Evolutionary conservation across 2,329 filamentous ascomycete genomes (phyloP).

Genomic region (Colletotrichum aenigma): DNA sequence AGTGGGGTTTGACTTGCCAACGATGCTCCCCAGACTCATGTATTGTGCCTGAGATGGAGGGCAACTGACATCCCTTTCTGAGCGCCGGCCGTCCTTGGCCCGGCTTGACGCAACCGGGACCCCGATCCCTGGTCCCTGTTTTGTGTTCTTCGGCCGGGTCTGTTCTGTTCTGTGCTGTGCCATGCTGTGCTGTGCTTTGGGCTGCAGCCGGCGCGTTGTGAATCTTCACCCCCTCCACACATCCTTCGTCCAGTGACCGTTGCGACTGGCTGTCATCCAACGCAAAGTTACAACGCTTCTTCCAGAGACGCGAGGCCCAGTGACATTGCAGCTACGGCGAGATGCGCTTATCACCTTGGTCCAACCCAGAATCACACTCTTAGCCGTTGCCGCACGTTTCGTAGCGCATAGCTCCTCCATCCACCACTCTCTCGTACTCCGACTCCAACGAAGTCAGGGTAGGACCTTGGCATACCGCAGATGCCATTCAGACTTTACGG

Average conservation of each 20-base stretch:
- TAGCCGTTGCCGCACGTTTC: not conserved
- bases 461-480: not conserved
- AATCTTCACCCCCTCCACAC: not conserved
- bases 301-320: constrained; percentile 11
- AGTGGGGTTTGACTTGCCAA: not conserved
- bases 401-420: not conserved
- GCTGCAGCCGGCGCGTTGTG: not conserved
- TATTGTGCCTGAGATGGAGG: constrained; percentile 6
- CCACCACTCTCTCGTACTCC: not conserved
- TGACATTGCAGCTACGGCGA: not conserved
- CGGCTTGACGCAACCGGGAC: not conserved
- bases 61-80: constrained; percentile 11
- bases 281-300: constrained; percentile 9
- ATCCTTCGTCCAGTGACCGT: constrained; percentile 8
- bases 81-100: not conserved
- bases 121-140: constrained; percentile 13
- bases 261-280: constrained; percentile 16
- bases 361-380: not conserved
- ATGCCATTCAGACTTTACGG: constrained; percentile 6
- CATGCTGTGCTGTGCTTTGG: not conserved
- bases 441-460: not conserved
- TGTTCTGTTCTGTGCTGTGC: not conserved
- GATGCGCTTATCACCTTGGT: not conserved
- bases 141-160: not conserved
- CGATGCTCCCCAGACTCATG: not conserved